Percentiles rank a stretch among this genome's conserved stretches.
phyloP scores from a whole-genome alignment of 2,329 filamentous ascomycete species.

The Penicillium sp. region DNA sequence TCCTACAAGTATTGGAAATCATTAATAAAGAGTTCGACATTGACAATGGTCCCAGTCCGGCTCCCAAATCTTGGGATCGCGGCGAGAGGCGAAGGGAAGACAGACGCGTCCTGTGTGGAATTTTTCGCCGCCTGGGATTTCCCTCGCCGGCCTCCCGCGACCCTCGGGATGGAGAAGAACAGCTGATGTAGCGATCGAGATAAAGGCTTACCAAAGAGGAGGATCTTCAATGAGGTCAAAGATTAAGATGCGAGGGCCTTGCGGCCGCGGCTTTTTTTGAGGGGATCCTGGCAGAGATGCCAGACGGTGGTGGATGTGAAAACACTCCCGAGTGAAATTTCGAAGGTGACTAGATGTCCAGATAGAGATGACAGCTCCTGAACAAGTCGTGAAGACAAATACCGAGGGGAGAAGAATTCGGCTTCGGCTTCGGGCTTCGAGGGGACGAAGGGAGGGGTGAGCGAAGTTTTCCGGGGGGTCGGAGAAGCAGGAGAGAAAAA shows the following conservation, averaged over 20 bases:
- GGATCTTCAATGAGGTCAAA: constrained; percentile 24
- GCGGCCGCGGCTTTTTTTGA: constrained; percentile 25
- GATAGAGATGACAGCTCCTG: constrained; percentile 19
- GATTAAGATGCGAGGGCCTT: constrained; percentile 23
- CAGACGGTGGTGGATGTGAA: constrained; percentile 21
- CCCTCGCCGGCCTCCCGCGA: not conserved
- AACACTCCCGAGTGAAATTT: constrained; percentile 14
- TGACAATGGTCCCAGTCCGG: constrained; percentile 10
- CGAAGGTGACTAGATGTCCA: constrained; percentile 16
- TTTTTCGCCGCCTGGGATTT: constrained; percentile 5
- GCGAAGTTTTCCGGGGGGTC: constrained; percentile 19
- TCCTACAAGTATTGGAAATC: constrained; percentile 21
- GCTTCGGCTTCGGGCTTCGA: constrained; percentile 4
- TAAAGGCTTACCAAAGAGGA: constrained; percentile 28
- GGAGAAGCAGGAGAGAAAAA: constrained; percentile 5
- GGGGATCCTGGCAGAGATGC: constrained; percentile 25
- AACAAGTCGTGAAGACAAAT: constrained; percentile 9
- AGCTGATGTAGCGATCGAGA: not conserved
- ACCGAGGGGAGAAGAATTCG: not conserved
- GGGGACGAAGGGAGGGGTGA: constrained; percentile 21
- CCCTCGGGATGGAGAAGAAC: not conserved
- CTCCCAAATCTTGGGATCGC: constrained; percentile 7
- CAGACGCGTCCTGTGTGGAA: constrained; percentile 12
- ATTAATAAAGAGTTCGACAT: constrained; percentile 17
- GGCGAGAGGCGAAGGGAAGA: not conserved